Evolutionary conservation across 345 rosid genomes (phyloP), one percentile per base, ranked within the genome.

Genomic region (Brassica juncea): DNA sequence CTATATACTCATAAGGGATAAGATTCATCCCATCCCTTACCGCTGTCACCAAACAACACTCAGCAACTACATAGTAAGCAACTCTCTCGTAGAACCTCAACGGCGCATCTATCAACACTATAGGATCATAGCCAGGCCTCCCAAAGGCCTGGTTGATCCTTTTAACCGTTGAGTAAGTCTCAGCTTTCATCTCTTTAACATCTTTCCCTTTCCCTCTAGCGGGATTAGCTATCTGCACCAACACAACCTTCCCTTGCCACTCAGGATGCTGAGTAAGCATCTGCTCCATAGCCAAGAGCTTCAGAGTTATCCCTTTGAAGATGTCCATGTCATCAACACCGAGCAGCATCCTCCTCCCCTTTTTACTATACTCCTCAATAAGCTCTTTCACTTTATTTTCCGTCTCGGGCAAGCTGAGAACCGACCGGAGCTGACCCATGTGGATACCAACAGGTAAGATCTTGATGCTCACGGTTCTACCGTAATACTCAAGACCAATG

Each of bases 281-380:
- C 84, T 92, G 97, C 78, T 92, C 97, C 97, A 92, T 88, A 30
- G 97, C 97, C 74, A 92, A 83, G 15, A 92, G 77, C 85, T 92
- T 92, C 83, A 92, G 80, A 2, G 92, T 89, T 59, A 92, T 92
- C 25, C 97, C 97, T 78, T 92, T 91, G 60, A 92, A 92, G 27
- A 92, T 92, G 76, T 91, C 97, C 96, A 91, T 92, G 76, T 92
- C 97, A 77, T 92, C 97, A 5, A 92, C 96, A 60, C 97, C 97
- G 0, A 92, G 96, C 81, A 92, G 81, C 90, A 92, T 85, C 77
- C 77, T 86, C 85, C 85, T 83, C 15, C 84, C 91, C 71, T 87
- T 84, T 68, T 74, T 82, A 47, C 83, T 27, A 31, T 83, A 92
- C 78, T 39, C 87, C 78, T 85, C 83, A 34, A 85, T 78, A 5